A percentile compares a stretch with the other conserved stretches of the same genome.
Conservation (phyloP, 768 basidiomycete genomes). For the Termitomyces sp. region DNA sequence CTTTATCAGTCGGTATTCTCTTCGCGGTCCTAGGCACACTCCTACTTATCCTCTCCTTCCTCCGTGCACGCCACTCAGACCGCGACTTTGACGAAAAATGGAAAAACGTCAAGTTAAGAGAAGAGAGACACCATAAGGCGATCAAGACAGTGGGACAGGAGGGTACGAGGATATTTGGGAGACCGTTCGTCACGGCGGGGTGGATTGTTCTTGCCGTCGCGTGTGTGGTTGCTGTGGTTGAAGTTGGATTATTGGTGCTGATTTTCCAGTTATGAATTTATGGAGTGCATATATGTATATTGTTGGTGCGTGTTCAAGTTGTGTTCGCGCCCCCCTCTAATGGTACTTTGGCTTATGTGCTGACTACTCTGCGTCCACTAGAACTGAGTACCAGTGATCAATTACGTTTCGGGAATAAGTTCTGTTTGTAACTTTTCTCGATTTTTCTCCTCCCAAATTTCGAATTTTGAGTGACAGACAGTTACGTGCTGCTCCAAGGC, state of each 20-base stretch:
- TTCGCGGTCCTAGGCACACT: slow-evolving; percentile 60
- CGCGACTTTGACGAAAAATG: slow-evolving; percentile 75
- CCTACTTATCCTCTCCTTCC: slow-evolving; percentile 54
- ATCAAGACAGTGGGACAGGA: slow-evolving; percentile 61
- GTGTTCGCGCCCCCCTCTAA: too few species aligned
- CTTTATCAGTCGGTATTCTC: slow-evolving; percentile 48
- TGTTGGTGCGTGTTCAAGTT: too few species aligned
- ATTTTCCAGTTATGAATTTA: slow-evolving; percentile 35
- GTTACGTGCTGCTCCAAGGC: too few species aligned
- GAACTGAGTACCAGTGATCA: neutral
- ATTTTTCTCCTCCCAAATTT: neutral
- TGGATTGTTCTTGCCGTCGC: slow-evolving; percentile 64
- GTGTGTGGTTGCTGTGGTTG: slow-evolving; percentile 56
- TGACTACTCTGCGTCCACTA: too few species aligned
- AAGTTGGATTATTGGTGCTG: slow-evolving; percentile 63
- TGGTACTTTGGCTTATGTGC: too few species aligned
- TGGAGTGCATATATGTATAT: neutral
- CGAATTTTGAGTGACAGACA: neutral
- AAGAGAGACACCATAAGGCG: slow-evolving; percentile 30
- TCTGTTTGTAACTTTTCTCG: neutral
- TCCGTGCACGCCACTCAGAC: slow-evolving; percentile 61
- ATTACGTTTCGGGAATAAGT: neutral
- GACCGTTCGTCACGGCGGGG: slow-evolving; percentile 81
- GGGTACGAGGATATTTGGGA: slow-evolving; percentile 60
- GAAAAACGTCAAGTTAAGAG: slow-evolving; percentile 27